These are phyloP conservation scores for Keithomyces neogunnii DNA, from an alignment of 2,329 filamentous ascomycete genomes.

Conservation along the genomic window DNA sequence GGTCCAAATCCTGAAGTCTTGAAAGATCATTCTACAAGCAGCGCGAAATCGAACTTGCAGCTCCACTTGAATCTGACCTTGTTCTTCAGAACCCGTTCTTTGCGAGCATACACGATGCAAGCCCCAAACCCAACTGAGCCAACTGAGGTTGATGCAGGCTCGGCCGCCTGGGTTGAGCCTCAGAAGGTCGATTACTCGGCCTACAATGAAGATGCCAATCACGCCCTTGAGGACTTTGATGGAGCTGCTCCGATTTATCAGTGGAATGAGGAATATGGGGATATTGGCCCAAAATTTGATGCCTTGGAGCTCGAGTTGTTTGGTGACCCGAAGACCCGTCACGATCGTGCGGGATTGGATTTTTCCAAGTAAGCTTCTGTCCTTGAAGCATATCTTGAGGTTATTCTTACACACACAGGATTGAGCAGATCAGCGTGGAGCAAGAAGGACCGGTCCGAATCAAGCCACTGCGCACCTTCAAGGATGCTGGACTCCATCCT, in stretches of 20 bases:
- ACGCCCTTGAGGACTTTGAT: conserved; percentile 30
- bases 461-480: conserved; percentile 49
- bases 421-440: conserved; percentile 43
- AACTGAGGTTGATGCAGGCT: neutral
- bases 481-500: conserved; percentile 76
- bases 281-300: conserved; percentile 64
- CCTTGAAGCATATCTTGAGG: conserved; percentile 12
- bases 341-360: conserved; percentile 45
- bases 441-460: conserved; percentile 50
- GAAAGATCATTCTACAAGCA: too few species aligned
- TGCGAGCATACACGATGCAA: conserved; percentile 1
- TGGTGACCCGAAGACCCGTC: conserved; percentile 42
- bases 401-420: conserved; percentile 27
- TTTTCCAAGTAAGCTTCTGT: conserved; percentile 48
- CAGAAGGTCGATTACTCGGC: conserved; percentile 40
- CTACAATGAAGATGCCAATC: conserved; percentile 9
- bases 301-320: conserved; percentile 74
- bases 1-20: too few species aligned
- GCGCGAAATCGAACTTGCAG: neutral
- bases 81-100: neutral
- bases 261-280: conserved; percentile 79
- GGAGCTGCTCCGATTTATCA: conserved; percentile 62
- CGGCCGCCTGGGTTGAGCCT: conserved; percentile 33
- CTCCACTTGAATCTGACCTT: neutral
- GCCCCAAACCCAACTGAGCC: neutral